These are phyloP conservation scores for Ogataea siamensis DNA, from an alignment of 805 yeast species.

Conservation along the genomic window DNA sequence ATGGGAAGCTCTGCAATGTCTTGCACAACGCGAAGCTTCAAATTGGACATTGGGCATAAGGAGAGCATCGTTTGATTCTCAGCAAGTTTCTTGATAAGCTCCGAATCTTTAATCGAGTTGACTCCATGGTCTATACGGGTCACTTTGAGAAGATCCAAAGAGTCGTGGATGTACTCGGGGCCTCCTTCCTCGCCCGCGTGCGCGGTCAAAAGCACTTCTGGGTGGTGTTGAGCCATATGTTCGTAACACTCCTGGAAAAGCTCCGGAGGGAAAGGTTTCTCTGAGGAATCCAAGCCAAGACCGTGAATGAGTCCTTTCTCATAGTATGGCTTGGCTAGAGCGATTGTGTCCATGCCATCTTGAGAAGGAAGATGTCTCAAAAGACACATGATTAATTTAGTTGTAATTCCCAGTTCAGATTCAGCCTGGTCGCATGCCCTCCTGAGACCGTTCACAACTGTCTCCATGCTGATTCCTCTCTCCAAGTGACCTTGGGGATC, in stretches of 20 bases:
- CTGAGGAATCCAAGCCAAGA: conserved; percentile 79
- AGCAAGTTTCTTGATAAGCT: conserved; percentile 56
- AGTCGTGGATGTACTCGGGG: conserved; percentile 57
- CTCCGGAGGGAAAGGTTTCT: conserved; percentile 73
- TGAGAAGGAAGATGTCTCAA: conserved; percentile 70
- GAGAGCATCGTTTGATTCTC: conserved; percentile 56
- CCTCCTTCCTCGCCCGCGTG: conserved; percentile 93
- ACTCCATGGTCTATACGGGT: conserved; percentile 82
- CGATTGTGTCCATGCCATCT: conserved; percentile 56
- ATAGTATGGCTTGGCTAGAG: conserved; percentile 49
- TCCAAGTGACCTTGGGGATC: conserved; percentile 85
- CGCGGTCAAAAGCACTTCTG: conserved; percentile 66
- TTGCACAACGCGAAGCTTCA: conserved; percentile 69
- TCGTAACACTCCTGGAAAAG: conserved; percentile 63
- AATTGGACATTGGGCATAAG: conserved; percentile 76
- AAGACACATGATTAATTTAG: conserved; percentile 78
- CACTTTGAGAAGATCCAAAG: conserved; percentile 59
- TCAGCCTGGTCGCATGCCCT: conserved; percentile 67
- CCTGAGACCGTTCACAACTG: conserved; percentile 63
- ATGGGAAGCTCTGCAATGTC: conserved; percentile 69
- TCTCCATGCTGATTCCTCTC: conserved; percentile 58
- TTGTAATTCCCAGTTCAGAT: conserved; percentile 56
- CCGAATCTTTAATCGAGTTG: conserved; percentile 54
- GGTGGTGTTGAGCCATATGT: conserved; percentile 44
- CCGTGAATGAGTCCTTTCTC: conserved; percentile 65